phyloP scores from a whole-genome alignment of 2,329 filamentous ascomycete species.

The Metarhizium sp. region DNA sequence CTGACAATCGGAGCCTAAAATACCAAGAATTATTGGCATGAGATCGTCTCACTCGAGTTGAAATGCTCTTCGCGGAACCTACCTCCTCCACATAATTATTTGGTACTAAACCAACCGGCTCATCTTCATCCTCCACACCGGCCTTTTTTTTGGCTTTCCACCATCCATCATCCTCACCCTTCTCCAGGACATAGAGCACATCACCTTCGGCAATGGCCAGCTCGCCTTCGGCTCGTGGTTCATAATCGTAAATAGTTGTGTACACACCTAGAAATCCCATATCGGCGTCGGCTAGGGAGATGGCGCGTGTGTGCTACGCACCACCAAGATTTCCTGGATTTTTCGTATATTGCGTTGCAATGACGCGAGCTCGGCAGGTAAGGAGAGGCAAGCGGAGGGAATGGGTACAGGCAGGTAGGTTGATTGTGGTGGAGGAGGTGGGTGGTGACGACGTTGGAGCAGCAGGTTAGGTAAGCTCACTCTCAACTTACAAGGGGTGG shows the following conservation, averaged over 20 bases:
- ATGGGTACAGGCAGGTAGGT: not conserved
- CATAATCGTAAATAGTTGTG: conserved; percentile 87
- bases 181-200: conserved; percentile 79
- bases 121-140: conserved; percentile 73
- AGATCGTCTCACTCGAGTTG: not conserved
- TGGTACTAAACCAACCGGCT: conserved; percentile 82
- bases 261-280: conserved; percentile 94
- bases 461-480: conserved; percentile 4
- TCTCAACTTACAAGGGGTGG: not conserved
- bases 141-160: conserved; percentile 96
- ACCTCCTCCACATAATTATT: conserved; percentile 96
- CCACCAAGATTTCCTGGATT: not conserved
- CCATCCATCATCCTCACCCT: conserved; percentile 72
- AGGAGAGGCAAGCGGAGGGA: not conserved
- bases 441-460: conserved; percentile 5
- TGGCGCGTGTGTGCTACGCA: not conserved
- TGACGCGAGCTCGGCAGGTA: not conserved
- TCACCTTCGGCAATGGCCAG: conserved; percentile 79
- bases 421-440: not conserved
- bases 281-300: conserved; percentile 9
- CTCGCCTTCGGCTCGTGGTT: conserved; percentile 77
- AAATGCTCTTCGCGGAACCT: conserved; percentile 13
- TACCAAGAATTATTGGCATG: not conserved
- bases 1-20: conserved; percentile 53
- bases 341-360: not conserved